These are phyloP conservation scores for Choanephora cucurbitarum DNA, from an alignment of 371 early-diverging fungal genomes.

Conservation along the genomic window DNA sequence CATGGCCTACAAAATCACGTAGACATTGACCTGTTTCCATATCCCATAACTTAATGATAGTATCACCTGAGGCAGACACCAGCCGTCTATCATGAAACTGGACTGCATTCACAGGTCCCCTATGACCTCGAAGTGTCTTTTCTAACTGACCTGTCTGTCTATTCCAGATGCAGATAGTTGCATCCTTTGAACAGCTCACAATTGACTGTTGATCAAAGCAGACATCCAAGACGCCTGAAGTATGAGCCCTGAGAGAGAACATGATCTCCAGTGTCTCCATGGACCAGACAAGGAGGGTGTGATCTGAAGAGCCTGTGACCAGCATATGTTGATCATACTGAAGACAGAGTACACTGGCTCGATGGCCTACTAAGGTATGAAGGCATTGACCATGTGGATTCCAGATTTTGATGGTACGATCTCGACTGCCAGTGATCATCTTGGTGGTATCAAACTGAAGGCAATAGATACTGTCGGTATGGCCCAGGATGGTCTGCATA, in stretches of 20 bases:
- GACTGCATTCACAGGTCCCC: constrained; percentile 89
- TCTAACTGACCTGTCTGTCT: constrained; percentile 47
- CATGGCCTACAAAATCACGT: constrained; percentile 71
- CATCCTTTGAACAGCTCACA: constrained; percentile 92
- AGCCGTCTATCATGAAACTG: constrained; percentile 67
- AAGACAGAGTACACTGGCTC: constrained; percentile 86
- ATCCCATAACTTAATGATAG: constrained; percentile 87
- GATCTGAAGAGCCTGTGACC: constrained; percentile 92
- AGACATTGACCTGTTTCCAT: constrained; percentile 65
- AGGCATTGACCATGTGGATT: constrained; percentile 36
- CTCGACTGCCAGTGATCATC: constrained; percentile 90
- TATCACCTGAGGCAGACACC: constrained; percentile 88
- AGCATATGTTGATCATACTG: constrained; percentile 80
- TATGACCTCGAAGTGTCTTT: constrained; percentile 75
- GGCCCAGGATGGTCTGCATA: constrained; percentile 59
- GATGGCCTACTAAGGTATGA: constrained; percentile 81
- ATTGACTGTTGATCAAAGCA: constrained; percentile 71
- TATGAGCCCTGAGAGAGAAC: constrained; percentile 67
- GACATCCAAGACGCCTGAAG: constrained; percentile 79
- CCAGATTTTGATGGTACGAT: constrained; percentile 84
- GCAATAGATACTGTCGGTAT: constrained; percentile 91
- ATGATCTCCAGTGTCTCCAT: constrained; percentile 45
- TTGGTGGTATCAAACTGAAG: constrained; percentile 79
- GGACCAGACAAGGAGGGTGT: constrained; percentile 87
- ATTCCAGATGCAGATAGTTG: constrained; percentile 87